Base-by-base conservation (phyloP, 1,284 basidiomycete species). In the Ganoderma meredithae region DNA sequence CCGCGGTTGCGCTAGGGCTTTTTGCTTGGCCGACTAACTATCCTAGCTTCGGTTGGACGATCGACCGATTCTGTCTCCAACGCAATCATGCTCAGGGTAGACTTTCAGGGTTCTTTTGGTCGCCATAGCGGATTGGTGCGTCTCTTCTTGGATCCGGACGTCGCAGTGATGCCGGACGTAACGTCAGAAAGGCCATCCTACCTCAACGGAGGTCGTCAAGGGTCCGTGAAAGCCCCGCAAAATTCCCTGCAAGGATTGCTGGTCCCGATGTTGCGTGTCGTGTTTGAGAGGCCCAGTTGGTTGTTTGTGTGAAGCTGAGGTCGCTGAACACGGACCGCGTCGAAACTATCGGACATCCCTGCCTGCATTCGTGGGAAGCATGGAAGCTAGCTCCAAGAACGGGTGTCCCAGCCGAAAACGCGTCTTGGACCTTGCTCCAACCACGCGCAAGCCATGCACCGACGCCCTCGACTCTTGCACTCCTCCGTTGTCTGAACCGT, bases 191-290 rank as follows among this genome's bases (percentile, higher is more conserved):
- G 12, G 22, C 22, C 22, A 49, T 3, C 47, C 25, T 49, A 22
- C 3, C 47, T 49, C 47, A 13, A 22, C 47, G 22, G 15, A 60
- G 17, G 58, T 60, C 25, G 58, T 41, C 58, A 60, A 60, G 58
- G 58, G 39, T 15, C 58, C 58, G 17, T 25, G 13, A 41, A 60
- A n/a, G 22, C 12, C 15, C 39, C 39, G 10, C 22, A 13, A 13
- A n/a, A 25, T 12, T 49, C 3, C 47, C 9, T 25, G 22, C 27
- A 31, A 31, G 44, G 1, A 22, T 9, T 33, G 10, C 7, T 39
- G 19, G 36, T 22, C n/a, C 36, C 36, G n/a, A 12, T 22, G 56
- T 12, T 60, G 17, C 52, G 31, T 55, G 58, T 5, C 9, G 10
- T 7, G 33, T 58, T 22, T 58, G 19, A 39, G 19, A 58, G 2